phyloP scores from a whole-genome alignment of 2,329 filamentous ascomycete genomes.

The Sclerotinia sclerotiorum region DNA sequence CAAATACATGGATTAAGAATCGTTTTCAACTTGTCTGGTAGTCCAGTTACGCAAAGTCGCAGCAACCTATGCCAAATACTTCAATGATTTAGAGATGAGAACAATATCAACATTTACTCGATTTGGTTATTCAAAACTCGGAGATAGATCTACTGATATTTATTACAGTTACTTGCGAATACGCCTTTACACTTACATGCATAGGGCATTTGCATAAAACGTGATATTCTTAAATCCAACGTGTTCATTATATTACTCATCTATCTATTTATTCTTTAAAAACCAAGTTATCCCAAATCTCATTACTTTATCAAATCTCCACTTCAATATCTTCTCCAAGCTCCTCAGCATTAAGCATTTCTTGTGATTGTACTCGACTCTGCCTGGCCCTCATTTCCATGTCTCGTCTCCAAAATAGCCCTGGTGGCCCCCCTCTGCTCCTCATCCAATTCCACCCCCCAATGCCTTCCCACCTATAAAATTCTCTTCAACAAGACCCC shows the following conservation, averaged over 20 bases:
- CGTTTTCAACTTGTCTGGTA: slow-evolving; percentile 14
- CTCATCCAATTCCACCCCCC: not conserved
- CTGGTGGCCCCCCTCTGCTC: not conserved
- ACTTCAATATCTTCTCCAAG: not conserved
- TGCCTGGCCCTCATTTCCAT: not conserved
- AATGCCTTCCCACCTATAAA: not conserved
- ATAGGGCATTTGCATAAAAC: not conserved
- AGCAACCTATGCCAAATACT: not conserved
- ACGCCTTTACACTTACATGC: no score
- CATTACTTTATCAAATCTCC: not conserved
- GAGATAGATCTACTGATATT: not conserved
- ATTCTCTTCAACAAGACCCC: not conserved
- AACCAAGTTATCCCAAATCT: not conserved
- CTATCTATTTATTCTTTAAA: not conserved
- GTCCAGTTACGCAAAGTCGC: slow-evolving; percentile 11
- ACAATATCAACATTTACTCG: not conserved
- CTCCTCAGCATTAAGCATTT: not conserved
- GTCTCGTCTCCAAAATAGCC: no score
- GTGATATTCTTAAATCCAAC: not conserved
- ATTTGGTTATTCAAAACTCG: not conserved
- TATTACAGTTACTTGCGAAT: not conserved
- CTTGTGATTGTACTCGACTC: not conserved
- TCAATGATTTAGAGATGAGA: not conserved
- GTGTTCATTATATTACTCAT: not conserved
- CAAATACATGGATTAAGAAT: not conserved